A percentile compares a stretch with the other conserved stretches of the same genome.
Evolutionary conservation across 768 basidiomycete genomes (phyloP).

Genomic region (Mycena latifolia): DNA sequence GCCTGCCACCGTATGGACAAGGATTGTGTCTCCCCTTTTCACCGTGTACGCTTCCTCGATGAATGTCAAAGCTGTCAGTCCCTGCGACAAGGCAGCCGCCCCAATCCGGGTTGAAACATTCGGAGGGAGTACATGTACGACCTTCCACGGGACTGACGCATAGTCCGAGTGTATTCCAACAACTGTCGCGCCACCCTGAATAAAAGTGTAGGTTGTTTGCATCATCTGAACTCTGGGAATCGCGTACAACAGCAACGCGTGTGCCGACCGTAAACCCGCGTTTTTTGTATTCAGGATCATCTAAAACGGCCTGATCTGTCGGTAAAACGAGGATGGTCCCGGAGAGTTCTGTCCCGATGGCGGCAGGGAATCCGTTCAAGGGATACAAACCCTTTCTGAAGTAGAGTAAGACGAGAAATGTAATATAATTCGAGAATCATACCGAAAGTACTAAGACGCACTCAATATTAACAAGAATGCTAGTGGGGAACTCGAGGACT

Average conservation of each 20-base stretch:
- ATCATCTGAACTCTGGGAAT: neutral
- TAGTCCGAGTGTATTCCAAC: slow-evolving; percentile 28
- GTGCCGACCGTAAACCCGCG: slow-evolving; percentile 75
- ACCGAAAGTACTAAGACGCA: neutral
- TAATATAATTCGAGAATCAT: neutral
- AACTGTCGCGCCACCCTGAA: slow-evolving; percentile 19
- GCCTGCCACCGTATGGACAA: slow-evolving; percentile 94
- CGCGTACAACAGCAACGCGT: slow-evolving; percentile 77
- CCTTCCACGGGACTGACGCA: slow-evolving; percentile 58
- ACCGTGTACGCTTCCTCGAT: slow-evolving; percentile 89
- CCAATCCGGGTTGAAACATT: slow-evolving; percentile 69
- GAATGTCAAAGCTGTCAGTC: slow-evolving; percentile 82
- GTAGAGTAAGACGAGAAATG: slow-evolving; percentile 6
- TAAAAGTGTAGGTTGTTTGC: neutral
- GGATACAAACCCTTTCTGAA: slow-evolving; percentile 75
- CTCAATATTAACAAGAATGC: neutral
- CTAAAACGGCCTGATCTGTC: slow-evolving; percentile 69
- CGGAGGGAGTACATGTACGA: slow-evolving; percentile 73
- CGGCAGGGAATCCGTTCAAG: slow-evolving; percentile 66
- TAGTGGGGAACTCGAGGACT: slow-evolving; percentile 14
- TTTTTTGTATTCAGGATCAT: slow-evolving; percentile 72
- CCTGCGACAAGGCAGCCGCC: slow-evolving; percentile 79
- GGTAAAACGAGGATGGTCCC: slow-evolving; percentile 85
- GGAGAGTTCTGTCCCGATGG: slow-evolving; percentile 82
- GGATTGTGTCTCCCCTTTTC: slow-evolving; percentile 81